These are phyloP conservation scores for Wallacemonas sp. DNA, from an alignment of 208 protist genomes.

Conservation along the genomic window DNA sequence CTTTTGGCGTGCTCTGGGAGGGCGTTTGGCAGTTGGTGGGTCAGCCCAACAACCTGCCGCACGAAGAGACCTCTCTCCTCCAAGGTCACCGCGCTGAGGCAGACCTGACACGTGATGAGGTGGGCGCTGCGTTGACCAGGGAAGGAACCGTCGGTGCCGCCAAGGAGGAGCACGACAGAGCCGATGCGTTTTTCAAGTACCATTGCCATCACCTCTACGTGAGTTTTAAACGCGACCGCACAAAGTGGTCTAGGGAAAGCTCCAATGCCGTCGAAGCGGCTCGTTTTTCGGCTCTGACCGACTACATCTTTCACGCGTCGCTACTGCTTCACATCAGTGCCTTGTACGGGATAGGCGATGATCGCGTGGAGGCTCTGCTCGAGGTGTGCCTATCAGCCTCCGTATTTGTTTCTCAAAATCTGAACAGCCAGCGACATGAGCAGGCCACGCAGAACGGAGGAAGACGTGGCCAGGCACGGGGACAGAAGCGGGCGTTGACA, in stretches of 20 bases:
- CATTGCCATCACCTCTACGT: conserved; percentile 75
- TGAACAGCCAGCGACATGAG: conserved; percentile 14
- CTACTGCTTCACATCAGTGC: conserved; percentile 72
- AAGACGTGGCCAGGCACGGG: background rate
- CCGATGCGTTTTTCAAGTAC: conserved; percentile 48
- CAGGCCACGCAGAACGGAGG: background rate
- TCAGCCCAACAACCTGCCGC: background rate
- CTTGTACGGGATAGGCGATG: conserved; percentile 57
- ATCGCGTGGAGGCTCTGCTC: conserved; percentile 66
- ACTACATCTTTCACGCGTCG: conserved; percentile 40
- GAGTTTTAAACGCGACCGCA: conserved; percentile 28
- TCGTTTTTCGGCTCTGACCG: conserved; percentile 14
- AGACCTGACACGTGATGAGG: too few species aligned
- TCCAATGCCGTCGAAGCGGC: conserved; percentile 2
- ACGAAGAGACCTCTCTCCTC: background rate
- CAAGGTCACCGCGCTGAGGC: too few species aligned
- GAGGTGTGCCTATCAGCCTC: conserved; percentile 51
- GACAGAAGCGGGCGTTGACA: too few species aligned
- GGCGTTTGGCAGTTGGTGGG: background rate
- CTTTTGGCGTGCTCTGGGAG: background rate
- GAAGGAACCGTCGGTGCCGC: too few species aligned
- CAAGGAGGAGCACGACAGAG: background rate
- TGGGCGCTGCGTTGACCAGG: too few species aligned
- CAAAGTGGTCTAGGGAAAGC: conserved; percentile 10
- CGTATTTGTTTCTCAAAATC: conserved; percentile 60